Evolutionary conservation across 805 yeast species (phyloP).

Genomic region (Wickerhamomyces queroliae): DNA sequence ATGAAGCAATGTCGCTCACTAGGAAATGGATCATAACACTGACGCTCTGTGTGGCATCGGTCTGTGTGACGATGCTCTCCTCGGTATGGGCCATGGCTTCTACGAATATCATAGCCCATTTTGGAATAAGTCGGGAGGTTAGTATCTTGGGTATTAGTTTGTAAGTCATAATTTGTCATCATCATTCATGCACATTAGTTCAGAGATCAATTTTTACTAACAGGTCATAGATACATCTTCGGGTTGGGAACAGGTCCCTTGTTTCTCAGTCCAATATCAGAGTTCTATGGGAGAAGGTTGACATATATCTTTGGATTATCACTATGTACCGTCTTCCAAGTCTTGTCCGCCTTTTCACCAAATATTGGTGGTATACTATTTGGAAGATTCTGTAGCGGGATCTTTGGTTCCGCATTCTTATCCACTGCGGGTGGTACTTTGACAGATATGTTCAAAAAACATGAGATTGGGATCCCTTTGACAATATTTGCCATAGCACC

Average conservation of each 20-base stretch:
- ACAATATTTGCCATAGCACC: constrained; percentile 61
- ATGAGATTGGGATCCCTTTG: constrained; percentile 63
- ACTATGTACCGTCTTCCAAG: constrained; percentile 54
- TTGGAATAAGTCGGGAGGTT: constrained; percentile 50
- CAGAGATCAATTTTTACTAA: background rate
- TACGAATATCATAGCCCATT: constrained; percentile 39
- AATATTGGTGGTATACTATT: constrained; percentile 60
- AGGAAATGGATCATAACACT: constrained; percentile 54
- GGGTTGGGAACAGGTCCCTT: constrained; percentile 69
- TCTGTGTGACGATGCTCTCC: constrained; percentile 63
- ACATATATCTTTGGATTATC: constrained; percentile 57
- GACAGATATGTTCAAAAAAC: constrained; percentile 61
- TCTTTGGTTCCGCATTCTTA: constrained; percentile 70
- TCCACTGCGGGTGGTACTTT: constrained; percentile 75
- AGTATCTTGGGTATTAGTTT: constrained; percentile 53
- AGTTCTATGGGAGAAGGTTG: constrained; percentile 54
- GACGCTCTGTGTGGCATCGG: constrained; percentile 47
- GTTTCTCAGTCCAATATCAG: constrained; percentile 62
- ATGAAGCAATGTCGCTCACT: constrained; percentile 30
- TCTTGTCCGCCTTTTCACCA: constrained; percentile 47
- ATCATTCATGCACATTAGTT: no score
- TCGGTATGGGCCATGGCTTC: constrained; percentile 64
- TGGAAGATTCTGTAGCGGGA: constrained; percentile 62
- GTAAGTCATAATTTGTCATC: no score
- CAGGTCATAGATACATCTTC: constrained; percentile 37